Evolutionary conservation across 257 asterid genomes (phyloP).

Genomic region (Solanum corneliomulleri): DNA sequence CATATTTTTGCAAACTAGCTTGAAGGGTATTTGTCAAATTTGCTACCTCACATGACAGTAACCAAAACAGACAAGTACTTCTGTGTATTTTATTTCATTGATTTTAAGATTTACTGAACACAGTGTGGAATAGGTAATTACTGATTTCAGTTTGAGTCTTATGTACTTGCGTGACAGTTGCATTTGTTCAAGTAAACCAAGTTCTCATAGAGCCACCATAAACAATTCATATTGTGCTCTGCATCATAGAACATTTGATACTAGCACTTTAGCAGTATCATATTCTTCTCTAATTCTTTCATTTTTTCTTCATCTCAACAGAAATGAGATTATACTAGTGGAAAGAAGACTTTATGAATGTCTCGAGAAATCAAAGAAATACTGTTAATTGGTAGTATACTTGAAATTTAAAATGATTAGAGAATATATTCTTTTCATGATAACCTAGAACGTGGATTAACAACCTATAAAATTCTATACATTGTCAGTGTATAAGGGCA

Average conservation of each 20-base stretch:
- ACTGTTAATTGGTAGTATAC: neutral
- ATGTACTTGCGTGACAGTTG: neutral
- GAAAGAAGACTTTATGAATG: neutral
- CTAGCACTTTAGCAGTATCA: neutral
- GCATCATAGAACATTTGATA: neutral
- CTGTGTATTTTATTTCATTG: neutral
- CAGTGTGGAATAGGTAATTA: neutral
- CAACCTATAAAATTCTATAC: neutral
- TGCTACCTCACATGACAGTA: neutral
- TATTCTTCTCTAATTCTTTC: neutral
- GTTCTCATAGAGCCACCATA: neutral
- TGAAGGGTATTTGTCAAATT: neutral
- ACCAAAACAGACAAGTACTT: neutral
- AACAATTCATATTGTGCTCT: neutral
- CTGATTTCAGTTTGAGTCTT: neutral
- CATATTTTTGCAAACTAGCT: neutral
- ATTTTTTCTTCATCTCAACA: neutral
- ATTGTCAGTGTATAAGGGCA: neutral
- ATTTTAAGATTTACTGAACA: neutral
- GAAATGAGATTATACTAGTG: neutral
- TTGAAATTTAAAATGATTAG: neutral
- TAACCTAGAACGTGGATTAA: neutral
- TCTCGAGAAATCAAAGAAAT: neutral
- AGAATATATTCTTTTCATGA: neutral
- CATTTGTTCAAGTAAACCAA: neutral